Percentiles rank a stretch among this genome's conserved stretches.
Evolutionary conservation across 2,329 filamentous ascomycete species (phyloP).

Genomic region (Moelleriella libera): DNA sequence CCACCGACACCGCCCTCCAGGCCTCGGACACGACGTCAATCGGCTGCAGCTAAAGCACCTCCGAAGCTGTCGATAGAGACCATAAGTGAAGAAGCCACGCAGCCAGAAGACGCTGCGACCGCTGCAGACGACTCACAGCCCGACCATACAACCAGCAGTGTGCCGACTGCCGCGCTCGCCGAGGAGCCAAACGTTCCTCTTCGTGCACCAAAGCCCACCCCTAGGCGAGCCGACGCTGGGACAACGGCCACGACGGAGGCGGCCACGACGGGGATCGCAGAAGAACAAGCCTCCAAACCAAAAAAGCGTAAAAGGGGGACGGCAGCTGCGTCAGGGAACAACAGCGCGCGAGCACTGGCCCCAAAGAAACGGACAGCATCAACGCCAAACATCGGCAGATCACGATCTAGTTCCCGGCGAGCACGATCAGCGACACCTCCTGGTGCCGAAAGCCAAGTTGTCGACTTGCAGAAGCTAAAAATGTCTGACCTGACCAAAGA

Average conservation of each 20-base stretch:
- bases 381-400: slow-evolving; percentile 8
- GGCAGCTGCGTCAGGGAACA: slow-evolving; percentile 8
- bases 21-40: background rate
- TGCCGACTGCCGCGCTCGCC: background rate
- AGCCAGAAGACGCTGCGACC: background rate
- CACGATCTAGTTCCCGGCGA: slow-evolving; percentile 14
- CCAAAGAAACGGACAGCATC: slow-evolving; percentile 15
- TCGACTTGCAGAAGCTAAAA: slow-evolving; percentile 52
- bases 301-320: slow-evolving; percentile 19
- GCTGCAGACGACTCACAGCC: background rate
- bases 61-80: slow-evolving; percentile 2
- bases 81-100: background rate
- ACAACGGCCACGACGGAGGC: background rate
- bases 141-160: background rate
- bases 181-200: too few species aligned
- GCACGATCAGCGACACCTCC: slow-evolving; percentile 44
- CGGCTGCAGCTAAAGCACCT: background rate
- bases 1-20: background rate
- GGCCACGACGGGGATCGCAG: slow-evolving; percentile 4
- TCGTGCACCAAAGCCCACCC: background rate
- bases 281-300: slow-evolving; percentile 6
- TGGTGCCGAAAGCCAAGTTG: slow-evolving; percentile 44
- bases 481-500: slow-evolving; percentile 63
- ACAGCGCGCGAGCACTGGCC: slow-evolving; percentile 7
- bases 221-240: slow-evolving; percentile 6